A percentile compares a stretch with the other conserved stretches of the same genome.
phyloP scores from a whole-genome alignment of 129 eudicot species.

The Lactuca sativa region DNA sequence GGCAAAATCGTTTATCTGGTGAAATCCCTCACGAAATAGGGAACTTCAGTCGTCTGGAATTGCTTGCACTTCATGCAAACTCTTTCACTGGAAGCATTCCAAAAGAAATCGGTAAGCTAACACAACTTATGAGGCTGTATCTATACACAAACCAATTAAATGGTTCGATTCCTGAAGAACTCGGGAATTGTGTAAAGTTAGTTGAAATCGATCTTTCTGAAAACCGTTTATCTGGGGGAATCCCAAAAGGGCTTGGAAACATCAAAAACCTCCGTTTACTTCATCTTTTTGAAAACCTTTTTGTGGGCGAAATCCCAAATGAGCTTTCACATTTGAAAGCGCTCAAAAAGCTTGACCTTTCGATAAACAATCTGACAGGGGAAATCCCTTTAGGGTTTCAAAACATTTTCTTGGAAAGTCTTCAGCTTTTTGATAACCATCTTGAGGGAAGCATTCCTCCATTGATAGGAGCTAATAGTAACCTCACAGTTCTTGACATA shows the following conservation, averaged over 20 bases:
- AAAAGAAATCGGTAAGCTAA: constrained; percentile 62
- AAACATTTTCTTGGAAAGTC: constrained; percentile 51
- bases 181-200: constrained; percentile 55
- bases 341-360: constrained; percentile 59
- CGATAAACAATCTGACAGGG: constrained; percentile 80
- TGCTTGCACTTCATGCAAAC: constrained; percentile 72
- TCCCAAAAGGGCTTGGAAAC: constrained; percentile 53
- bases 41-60: constrained; percentile 61
- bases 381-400: constrained; percentile 73
- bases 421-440: constrained; percentile 79
- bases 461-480: constrained; percentile 57
- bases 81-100: constrained; percentile 65
- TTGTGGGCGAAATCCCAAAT: constrained; percentile 58
- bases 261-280: constrained; percentile 61
- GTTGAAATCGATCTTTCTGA: constrained; percentile 86
- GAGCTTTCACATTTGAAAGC: constrained; percentile 64
- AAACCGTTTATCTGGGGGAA: constrained; percentile 58
- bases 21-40: constrained; percentile 71
- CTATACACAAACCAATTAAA: constrained; percentile 70
- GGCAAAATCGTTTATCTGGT: constrained; percentile 69
- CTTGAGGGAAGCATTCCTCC: constrained; percentile 80
- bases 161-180: constrained; percentile 63
- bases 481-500: constrained; percentile 66
- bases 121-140: constrained; percentile 56
- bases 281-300: constrained; percentile 74